Base-by-base conservation (phyloP, 2,329 filamentous ascomycete genomes). In the Talaromyces sp. region DNA sequence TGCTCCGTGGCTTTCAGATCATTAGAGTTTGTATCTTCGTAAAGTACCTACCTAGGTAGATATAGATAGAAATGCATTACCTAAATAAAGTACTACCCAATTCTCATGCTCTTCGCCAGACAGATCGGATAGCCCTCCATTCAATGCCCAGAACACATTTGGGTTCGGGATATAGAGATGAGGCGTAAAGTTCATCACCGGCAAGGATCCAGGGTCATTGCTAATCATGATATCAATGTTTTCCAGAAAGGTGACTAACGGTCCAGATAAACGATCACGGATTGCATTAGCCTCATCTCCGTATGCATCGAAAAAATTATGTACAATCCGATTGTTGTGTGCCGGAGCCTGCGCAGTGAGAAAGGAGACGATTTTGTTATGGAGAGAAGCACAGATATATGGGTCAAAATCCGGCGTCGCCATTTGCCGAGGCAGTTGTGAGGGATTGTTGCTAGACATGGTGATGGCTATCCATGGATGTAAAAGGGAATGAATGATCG, bases 221-320 rank as follows among this genome's bases (percentile, higher is more conserved):
- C 54, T 58, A 22, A 58, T 58, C 8, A 43, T 58, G 36, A 58
- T 58, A 27, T 25, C 36, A 58, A 58, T 43, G 11, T 58, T 58
- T 40, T 29, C 54, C 15, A 58, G 54, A 22, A 43, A 58, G 3
- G 19, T n/a, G 54, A 43, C 29, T 13, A 58, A 43, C 17, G 15
- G 36, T 7, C 19, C 13, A 15, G 34, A 27, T 25, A 58, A 40
- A 58, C 19, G 11, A 2, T 40, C 34, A 58, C 54, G 54, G 19
- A 58, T 58, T 58, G 54, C 34, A 40, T 58, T 27, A 13, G 54
- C 34, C 34, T 58, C 36, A 29, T n/a, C 54, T 58, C 34, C 22
- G n/a, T 58, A 43, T 58, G 54, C 54, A 19, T 58, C 22, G 22
- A 40, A 58, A 43, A 27, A 40, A 43, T 58, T 29, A 58, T 58